phyloP scores from a whole-genome alignment of 2,329 filamentous ascomycete genomes.

The Fusarium nelsonii region DNA sequence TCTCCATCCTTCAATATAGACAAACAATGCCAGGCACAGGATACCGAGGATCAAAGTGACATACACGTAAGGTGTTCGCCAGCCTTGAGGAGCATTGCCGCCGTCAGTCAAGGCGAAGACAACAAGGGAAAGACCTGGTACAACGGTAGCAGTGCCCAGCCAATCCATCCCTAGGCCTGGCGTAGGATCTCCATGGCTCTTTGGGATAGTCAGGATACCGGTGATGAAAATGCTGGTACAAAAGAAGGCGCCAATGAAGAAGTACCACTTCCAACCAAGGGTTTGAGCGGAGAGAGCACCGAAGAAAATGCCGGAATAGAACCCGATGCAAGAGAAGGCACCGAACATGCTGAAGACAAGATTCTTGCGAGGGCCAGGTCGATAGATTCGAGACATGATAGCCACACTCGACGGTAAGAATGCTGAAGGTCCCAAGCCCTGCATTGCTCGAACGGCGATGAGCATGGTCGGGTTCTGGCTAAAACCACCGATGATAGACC shows the following conservation, averaged over 20 bases:
- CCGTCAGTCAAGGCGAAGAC: slow-evolving; percentile 82
- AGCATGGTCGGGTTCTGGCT: slow-evolving; percentile 75
- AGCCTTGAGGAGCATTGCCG: slow-evolving; percentile 74
- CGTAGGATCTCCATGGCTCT: slow-evolving; percentile 46
- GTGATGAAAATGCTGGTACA: slow-evolving; percentile 60
- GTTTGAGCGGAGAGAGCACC: slow-evolving; percentile 73
- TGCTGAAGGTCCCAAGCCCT: slow-evolving; percentile 78
- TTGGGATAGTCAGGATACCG: slow-evolving; percentile 58
- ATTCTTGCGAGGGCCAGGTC: slow-evolving; percentile 79
- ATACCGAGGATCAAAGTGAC: slow-evolving; percentile 73
- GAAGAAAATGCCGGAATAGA: slow-evolving; percentile 75
- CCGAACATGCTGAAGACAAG: slow-evolving; percentile 72
- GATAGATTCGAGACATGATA: slow-evolving; percentile 76
- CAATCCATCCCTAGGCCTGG: slow-evolving; percentile 72
- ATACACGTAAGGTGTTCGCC: slow-evolving; percentile 80
- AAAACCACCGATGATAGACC: slow-evolving; percentile 78
- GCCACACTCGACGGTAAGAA: slow-evolving; percentile 77
- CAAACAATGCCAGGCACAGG: slow-evolving; percentile 68
- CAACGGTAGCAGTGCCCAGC: slow-evolving; percentile 70
- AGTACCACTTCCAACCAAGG: slow-evolving; percentile 76
- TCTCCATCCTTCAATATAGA: slow-evolving; percentile 80
- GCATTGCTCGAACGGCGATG: slow-evolving; percentile 77
- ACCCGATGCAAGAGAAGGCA: slow-evolving; percentile 69
- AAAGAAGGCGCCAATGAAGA: slow-evolving; percentile 69
- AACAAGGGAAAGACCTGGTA: slow-evolving; percentile 75